Evolutionary conservation across 2,329 filamentous ascomycete species (phyloP).

Genomic region (Pseudopyricularia cyperi): DNA sequence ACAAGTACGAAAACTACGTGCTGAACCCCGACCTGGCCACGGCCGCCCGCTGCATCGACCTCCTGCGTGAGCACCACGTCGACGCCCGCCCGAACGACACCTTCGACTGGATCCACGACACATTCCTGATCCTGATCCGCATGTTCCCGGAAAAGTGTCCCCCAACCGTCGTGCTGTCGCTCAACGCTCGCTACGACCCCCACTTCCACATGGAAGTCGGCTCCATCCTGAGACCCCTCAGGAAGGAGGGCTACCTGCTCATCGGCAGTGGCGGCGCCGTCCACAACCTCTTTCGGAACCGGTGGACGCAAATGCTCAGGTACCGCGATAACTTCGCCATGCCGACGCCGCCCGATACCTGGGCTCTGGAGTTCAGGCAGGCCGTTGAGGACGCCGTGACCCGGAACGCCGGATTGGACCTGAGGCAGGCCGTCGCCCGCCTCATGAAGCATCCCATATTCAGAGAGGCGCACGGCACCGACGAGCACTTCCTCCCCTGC

Average conservation of each 20-base stretch:
- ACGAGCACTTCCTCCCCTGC: conserved; percentile 57
- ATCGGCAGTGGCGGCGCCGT: conserved; percentile 50
- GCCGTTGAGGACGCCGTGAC: conserved; percentile 40
- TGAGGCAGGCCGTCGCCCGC: conserved; percentile 42
- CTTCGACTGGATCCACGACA: conserved; percentile 65
- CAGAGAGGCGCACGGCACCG: conserved; percentile 54
- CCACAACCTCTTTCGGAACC: conserved; percentile 57
- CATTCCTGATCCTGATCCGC: conserved; percentile 52
- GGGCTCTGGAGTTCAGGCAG: conserved; percentile 54
- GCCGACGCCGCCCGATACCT: conserved; percentile 41
- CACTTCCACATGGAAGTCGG: conserved; percentile 40
- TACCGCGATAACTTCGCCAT: conserved; percentile 51
- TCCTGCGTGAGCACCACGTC: conserved; percentile 39
- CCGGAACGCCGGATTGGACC: conserved; percentile 29
- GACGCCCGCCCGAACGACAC: conserved; percentile 34
- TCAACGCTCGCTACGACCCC: conserved; percentile 25
- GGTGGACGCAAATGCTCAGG: conserved; percentile 51
- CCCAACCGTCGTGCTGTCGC: conserved; percentile 43
- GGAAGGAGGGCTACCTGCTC: conserved; percentile 37
- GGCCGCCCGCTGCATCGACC: conserved; percentile 31
- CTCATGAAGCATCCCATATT: conserved; percentile 57
- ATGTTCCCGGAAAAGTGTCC: conserved; percentile 57
- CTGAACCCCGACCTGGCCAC: conserved; percentile 46
- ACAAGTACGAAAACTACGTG: conserved; percentile 50
- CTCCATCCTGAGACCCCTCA: conserved; percentile 38